Base-by-base conservation (phyloP, 768 basidiomycete genomes). In the Artomyces pyxidatus region DNA sequence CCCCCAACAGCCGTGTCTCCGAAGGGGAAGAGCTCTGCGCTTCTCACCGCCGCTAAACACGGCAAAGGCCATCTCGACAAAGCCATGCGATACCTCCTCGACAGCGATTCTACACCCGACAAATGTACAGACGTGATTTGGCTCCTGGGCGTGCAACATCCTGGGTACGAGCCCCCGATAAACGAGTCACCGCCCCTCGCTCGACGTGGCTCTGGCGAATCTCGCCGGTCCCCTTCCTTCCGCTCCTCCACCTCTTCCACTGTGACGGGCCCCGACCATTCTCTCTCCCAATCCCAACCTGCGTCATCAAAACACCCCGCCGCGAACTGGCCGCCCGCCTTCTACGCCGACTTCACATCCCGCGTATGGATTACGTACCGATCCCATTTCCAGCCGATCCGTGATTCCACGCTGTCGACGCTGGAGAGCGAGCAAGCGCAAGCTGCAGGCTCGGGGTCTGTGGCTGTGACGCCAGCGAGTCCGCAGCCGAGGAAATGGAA, bases 291-390 rank as follows among this genome's bases (percentile, higher is more conserved):
- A 26, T 70, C 71, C 0, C 67, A 69, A 28, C 56, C 64, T 0
- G 55, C 66, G 0, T 62, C 71, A 27, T 52, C 48, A 16, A 52
- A 53, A 37, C 52, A 43, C 37, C 58, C 55, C 25, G 59, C 52
- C 2, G 62, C 32, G 3, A 59, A 43, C 51, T 91, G 89, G 89
- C 88, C 88, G 0, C 76, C 82, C 7, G 75, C 77, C 29, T 96
- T 96, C 63, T 92, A 93, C 60, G 72, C 76, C 11, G 94, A 97
- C 67, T 97, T 95, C 64, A 83, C 83, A 0, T 88, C 88, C 1
- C 74, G 86, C 6, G 73, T 96, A 44, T 96, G 91, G 86, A 75
- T 94, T 38, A 95, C 93, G 0, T 98, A 98, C 67, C 87, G 94
- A 21, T 83, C 82, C 2, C 85, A 91, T 35, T 95, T 94, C 54